Evolutionary conservation across 23 red algal genomes (phyloP).

Genomic region (Gracilariopsis chorda): DNA sequence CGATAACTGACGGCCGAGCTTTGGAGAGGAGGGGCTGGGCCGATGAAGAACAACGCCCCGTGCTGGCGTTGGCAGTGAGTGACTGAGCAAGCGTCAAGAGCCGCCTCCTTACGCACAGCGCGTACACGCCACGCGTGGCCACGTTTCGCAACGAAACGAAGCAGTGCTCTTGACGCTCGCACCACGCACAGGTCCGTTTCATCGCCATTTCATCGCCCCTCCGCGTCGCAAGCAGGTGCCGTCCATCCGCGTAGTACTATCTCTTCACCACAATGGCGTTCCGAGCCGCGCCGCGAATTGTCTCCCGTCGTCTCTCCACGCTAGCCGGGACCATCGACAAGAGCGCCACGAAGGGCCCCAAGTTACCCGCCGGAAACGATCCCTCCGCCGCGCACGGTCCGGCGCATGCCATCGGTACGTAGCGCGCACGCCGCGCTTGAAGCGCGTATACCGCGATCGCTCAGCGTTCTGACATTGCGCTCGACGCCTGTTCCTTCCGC

Average conservation of each 20-base stretch:
- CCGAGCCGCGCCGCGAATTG: not conserved
- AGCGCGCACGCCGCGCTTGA: no score
- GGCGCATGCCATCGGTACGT: constrained; percentile 51
- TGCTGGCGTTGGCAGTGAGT: not conserved
- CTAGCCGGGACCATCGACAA: constrained; percentile 31
- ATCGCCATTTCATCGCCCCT: no score
- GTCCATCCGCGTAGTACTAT: no score
- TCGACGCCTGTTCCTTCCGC: not conserved
- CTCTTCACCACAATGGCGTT: not conserved
- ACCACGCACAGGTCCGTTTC: no score
- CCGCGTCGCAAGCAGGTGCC: no score
- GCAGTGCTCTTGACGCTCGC: no score
- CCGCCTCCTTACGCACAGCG: no score
- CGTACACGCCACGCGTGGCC: no score
- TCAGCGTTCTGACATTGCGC: no score
- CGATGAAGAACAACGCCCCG: not conserved
- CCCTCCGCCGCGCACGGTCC: constrained; percentile 24
- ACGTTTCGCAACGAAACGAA: no score
- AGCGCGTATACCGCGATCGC: no score
- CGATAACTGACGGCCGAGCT: not conserved
- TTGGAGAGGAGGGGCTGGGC: not conserved
- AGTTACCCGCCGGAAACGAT: constrained; percentile 54
- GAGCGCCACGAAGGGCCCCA: constrained; percentile 47
- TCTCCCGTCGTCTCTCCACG: constrained; percentile 22
- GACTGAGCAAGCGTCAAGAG: no score